Evolutionary conservation across 1,284 basidiomycete genomes (phyloP).

Genomic region (Malassezia nana): DNA sequence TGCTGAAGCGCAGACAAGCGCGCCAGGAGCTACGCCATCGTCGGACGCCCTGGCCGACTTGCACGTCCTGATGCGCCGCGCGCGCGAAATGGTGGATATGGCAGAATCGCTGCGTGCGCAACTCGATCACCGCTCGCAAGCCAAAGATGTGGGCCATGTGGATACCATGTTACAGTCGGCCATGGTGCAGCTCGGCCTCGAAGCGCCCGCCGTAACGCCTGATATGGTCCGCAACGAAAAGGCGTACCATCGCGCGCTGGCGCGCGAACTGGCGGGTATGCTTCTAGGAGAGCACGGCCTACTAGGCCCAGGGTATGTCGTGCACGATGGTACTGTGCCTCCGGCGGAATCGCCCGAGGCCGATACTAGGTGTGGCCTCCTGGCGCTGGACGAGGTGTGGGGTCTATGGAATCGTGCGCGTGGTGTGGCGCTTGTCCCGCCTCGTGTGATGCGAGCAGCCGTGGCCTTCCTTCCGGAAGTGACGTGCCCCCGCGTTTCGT

Average conservation of each 20-base stretch:
- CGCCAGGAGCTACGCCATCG: background rate
- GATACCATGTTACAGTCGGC: constrained; percentile 62
- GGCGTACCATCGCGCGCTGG: constrained; percentile 69
- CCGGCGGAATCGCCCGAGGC: background rate
- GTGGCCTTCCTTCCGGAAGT: constrained; percentile 60
- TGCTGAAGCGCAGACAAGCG: constrained; percentile 18
- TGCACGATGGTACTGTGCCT: background rate
- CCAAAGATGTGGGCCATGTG: constrained; percentile 59
- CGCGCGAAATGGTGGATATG: constrained; percentile 73
- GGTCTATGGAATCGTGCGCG: constrained; percentile 91
- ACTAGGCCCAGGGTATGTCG: constrained; percentile 24
- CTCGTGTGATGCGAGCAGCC: constrained; percentile 66
- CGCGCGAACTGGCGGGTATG: constrained; percentile 68
- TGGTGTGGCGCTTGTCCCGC: constrained; percentile 81
- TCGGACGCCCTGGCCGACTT: constrained; percentile 61
- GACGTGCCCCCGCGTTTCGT: constrained; percentile 62
- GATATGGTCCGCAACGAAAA: constrained; percentile 81
- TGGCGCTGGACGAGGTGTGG: constrained; percentile 91
- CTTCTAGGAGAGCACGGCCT: constrained; percentile 56
- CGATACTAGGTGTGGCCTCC: constrained; percentile 49
- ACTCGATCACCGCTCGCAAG: constrained; percentile 57
- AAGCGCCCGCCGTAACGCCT: constrained; percentile 68
- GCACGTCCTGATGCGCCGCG: constrained; percentile 81
- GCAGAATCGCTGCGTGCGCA: constrained; percentile 78
- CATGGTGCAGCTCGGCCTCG: constrained; percentile 74